phyloP scores from a whole-genome alignment of 768 basidiomycete genomes.

The Termitomyces heimii region DNA sequence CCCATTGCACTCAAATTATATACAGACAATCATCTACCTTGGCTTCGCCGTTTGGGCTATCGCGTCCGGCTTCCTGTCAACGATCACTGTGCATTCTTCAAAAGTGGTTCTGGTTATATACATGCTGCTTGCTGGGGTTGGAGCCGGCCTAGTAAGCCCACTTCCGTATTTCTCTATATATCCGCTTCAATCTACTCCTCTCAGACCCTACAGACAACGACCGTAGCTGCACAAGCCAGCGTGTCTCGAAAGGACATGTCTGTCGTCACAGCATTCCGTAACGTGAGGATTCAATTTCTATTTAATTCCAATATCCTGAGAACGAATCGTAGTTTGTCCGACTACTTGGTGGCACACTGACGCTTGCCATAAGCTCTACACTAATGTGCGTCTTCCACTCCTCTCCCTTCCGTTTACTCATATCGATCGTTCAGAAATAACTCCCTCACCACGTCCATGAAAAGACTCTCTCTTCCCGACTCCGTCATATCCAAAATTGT shows the following conservation, averaged over 20 bases:
- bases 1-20: neutral
- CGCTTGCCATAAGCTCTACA: constrained; percentile 56
- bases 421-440: constrained; percentile 33
- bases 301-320: neutral
- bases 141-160: constrained; percentile 47
- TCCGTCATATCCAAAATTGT: constrained; percentile 37
- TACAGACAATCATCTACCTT: constrained; percentile 47
- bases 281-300: constrained; percentile 28
- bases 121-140: constrained; percentile 54
- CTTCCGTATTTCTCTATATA: constrained; percentile 15
- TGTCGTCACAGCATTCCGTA: constrained; percentile 64
- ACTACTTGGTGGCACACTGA: constrained; percentile 62
- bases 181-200: neutral
- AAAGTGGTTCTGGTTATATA: constrained; percentile 50
- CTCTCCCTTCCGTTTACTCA: neutral
- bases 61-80: constrained; percentile 66
- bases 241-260: constrained; percentile 71
- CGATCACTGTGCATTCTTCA: constrained; percentile 41
- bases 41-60: constrained; percentile 69
- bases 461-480: constrained; percentile 27
- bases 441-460: constrained; percentile 36
- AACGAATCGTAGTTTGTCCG: constrained; percentile 47
- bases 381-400: constrained; percentile 35
- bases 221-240: constrained; percentile 68
- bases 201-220: constrained; percentile 57